Base-by-base conservation (phyloP, 169 alveolate species). In the Eimeria sp. region DNA sequence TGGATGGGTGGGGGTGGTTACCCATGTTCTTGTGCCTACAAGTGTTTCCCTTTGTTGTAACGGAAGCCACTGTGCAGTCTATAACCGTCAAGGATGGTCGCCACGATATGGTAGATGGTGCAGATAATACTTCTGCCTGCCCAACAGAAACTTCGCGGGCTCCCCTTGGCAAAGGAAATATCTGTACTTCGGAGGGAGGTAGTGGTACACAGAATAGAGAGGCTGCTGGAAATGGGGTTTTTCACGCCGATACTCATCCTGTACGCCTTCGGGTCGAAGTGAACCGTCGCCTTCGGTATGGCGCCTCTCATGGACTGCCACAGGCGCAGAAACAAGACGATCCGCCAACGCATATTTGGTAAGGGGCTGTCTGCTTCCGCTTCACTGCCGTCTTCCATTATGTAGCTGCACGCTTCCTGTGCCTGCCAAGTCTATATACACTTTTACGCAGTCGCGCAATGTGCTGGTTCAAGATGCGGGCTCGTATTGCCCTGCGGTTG, bases 1-100 rank as follows among this genome's bases (percentile, higher is more conserved):
- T 85, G 20, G 89, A 94, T 33, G 96, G 96, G 27, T 94, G 96
- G 96, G 85, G 82, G 33, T 94, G 91, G 87, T 62, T 94, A 11
- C 96, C 96, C 18, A 49, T 82, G 46, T 94, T 94, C 68, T 82
- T 94, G 66, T 88, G 94, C 64, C 80, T 94, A 23, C 96, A 94
- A 94, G 96, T 94, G 27, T 89, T 82, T 64, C 96, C 96, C 23
- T 94, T 71, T 58, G 82, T 94, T 40, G 94, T 94, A 52, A 94
- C 96, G 4, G 95, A 77, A 66, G 96, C 96, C 52, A 74, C 87
- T 20, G 96, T 89, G 37, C 85, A 80, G 91, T 60, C 85, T 11
- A 68, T 94, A 8, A 46, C 49, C 14, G 85, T 91, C 43, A 62
- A 60, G 62, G 56, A 66, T 30, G 74, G 90, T 30, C 72, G 90